Percentiles rank a stretch among this genome's conserved stretches.
Conservation (phyloP, 495 filamentous ascomycete genomes). For the Aspergillus diversus region DNA sequence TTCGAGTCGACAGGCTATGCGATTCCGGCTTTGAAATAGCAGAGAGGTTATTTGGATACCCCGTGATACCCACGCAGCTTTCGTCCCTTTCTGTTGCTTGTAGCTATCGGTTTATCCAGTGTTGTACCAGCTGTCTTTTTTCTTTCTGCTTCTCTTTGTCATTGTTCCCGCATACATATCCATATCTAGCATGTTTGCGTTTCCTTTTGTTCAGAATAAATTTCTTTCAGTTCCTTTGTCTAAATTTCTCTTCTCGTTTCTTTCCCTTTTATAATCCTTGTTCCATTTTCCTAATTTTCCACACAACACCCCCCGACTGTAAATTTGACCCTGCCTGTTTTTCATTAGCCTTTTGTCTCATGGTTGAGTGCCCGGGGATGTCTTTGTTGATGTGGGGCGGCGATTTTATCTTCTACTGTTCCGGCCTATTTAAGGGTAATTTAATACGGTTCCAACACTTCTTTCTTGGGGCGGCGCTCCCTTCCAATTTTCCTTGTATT, state of each 20-base stretch:
- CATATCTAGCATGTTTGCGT: constrained; percentile 40
- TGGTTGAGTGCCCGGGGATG: constrained; percentile 12
- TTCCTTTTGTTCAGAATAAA: constrained; percentile 7
- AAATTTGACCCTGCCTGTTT: constrained; percentile 36
- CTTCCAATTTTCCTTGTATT: neutral
- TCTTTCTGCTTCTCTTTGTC: constrained; percentile 35
- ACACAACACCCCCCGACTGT: constrained; percentile 46
- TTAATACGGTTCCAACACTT: constrained; percentile 23
- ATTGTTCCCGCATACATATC: constrained; percentile 29
- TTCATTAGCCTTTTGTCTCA: constrained; percentile 9
- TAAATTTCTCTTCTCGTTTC: constrained; percentile 26
- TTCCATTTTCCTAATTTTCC: constrained; percentile 31
- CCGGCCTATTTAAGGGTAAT: constrained; percentile 29
- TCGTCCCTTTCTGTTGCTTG: constrained; percentile 45
- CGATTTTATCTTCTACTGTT: constrained; percentile 12
- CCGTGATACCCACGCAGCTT: constrained; percentile 51
- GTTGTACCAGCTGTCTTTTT: constrained; percentile 32
- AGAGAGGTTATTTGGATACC: constrained; percentile 50
- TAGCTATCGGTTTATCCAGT: constrained; percentile 39
- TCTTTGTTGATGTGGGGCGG: constrained; percentile 6
- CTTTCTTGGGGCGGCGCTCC: neutral
- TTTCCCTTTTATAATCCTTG: constrained; percentile 19
- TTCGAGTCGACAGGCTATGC: constrained; percentile 29
- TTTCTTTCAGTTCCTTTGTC: constrained; percentile 31
- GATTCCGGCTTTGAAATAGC: constrained; percentile 37